A percentile compares a stretch with the other conserved stretches of the same genome.
phyloP scores from a whole-genome alignment of 495 filamentous ascomycete genomes.

The Tuber borchii region DNA sequence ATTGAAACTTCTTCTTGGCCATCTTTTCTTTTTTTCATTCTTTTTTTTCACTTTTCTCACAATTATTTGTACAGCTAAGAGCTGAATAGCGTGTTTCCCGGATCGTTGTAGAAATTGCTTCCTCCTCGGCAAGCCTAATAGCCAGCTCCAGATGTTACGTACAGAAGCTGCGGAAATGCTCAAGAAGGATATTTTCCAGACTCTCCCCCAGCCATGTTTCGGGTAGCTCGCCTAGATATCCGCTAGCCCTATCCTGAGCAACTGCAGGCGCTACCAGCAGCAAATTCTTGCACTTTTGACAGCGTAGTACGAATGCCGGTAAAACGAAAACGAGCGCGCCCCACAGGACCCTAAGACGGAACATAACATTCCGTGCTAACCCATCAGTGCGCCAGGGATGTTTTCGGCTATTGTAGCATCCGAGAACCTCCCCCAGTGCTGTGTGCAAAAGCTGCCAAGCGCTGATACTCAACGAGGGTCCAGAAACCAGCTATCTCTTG shows the following conservation, averaged over 20 bases:
- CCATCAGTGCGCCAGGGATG: neutral
- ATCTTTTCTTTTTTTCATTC: neutral
- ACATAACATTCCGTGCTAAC: neutral
- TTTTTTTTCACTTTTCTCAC: too few relatives aligned
- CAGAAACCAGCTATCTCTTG: neutral
- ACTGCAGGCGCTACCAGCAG: neutral
- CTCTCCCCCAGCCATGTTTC: neutral
- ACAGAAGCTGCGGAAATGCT: neutral
- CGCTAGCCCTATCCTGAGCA: neutral
- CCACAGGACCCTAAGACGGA: neutral
- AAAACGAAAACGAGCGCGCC: neutral
- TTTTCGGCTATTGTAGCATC: neutral
- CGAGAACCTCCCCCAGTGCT: neutral
- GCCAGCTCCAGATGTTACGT: neutral
- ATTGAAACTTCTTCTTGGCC: neutral
- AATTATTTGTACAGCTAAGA: neutral
- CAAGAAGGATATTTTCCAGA: neutral
- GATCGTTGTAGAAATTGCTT: neutral
- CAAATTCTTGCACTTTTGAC: neutral
- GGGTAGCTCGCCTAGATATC: neutral
- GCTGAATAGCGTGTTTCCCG: neutral
- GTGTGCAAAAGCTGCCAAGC: neutral
- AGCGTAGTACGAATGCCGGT: neutral
- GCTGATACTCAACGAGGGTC: neutral
- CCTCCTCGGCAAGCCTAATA: neutral